A percentile compares a stretch with the other conserved stretches of the same genome.
These are phyloP conservation scores for Neonectria punicea DNA, from an alignment of 2,329 filamentous ascomycete species.

Conservation along the genomic window DNA sequence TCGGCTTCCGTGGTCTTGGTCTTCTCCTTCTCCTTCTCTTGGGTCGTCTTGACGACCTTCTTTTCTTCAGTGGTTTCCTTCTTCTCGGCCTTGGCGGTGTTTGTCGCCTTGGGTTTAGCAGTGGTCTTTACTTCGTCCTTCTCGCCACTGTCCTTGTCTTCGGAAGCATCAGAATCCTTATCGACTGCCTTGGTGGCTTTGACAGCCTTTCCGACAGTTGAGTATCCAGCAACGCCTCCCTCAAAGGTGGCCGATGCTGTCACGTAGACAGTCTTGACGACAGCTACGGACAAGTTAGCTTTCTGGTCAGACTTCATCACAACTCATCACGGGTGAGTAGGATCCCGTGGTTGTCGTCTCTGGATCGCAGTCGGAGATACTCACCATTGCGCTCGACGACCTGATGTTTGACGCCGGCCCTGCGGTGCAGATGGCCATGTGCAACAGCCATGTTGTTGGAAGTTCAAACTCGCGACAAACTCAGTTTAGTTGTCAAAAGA, in stretches of 20 bases:
- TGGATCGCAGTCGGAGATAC: not conserved
- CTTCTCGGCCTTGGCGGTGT: slow-evolving; percentile 27
- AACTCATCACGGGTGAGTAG: slow-evolving; percentile 26
- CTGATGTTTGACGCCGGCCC: slow-evolving; percentile 42
- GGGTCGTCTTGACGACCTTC: slow-evolving; percentile 17
- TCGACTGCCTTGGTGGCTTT: slow-evolving; percentile 29
- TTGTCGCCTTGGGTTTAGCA: slow-evolving; percentile 20
- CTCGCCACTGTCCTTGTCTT: not conserved
- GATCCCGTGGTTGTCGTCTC: not conserved
- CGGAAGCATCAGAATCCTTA: slow-evolving; percentile 4
- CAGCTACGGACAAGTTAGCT: slow-evolving; percentile 34
- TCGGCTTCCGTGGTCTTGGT: slow-evolving; percentile 24
- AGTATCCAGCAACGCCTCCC: slow-evolving; percentile 57
- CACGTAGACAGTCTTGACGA: slow-evolving; percentile 53
- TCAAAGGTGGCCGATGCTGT: slow-evolving; percentile 55
- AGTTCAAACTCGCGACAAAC: not conserved
- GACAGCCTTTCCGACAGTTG: slow-evolving; percentile 45
- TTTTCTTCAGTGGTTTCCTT: slow-evolving; percentile 33
- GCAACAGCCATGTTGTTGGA: slow-evolving; percentile 45
- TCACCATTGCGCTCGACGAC: slow-evolving; percentile 36
- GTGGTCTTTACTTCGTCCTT: slow-evolving; percentile 13
- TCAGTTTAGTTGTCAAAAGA: not conserved
- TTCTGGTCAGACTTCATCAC: slow-evolving; percentile 25
- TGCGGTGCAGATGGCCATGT: slow-evolving; percentile 44
- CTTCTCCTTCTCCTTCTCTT: slow-evolving; percentile 30